Evolutionary conservation across 768 basidiomycete genomes (phyloP).

Genomic region (Mycena rebaudengoi): DNA sequence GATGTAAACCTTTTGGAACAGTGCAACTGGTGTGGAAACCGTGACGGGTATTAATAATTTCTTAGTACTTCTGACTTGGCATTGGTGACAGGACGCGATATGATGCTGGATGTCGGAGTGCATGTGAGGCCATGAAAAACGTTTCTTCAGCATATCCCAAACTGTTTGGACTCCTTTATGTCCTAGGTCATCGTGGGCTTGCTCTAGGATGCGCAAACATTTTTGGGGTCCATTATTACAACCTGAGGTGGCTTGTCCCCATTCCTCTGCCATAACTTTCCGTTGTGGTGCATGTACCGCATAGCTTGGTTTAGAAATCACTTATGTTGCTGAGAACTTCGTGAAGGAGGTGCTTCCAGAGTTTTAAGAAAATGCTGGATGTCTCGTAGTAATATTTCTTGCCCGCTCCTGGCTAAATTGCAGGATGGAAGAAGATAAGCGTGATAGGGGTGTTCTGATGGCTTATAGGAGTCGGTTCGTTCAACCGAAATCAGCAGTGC

Average conservation of each 20-base stretch:
- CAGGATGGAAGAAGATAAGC: too few relatives aligned
- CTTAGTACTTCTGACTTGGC: conserved; percentile 30
- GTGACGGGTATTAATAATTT: conserved; percentile 27
- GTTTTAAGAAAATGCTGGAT: too few relatives aligned
- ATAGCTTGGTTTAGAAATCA: too few relatives aligned
- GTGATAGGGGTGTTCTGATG: too few relatives aligned
- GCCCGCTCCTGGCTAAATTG: too few relatives aligned
- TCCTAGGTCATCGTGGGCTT: conserved; percentile 34
- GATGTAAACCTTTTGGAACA: conserved; percentile 34
- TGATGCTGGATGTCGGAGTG: conserved; percentile 29
- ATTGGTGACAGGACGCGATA: conserved; percentile 35
- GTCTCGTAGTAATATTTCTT: too few relatives aligned
- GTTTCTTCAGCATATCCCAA: conserved; percentile 7
- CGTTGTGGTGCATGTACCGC: too few relatives aligned
- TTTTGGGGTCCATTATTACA: conserved; percentile 29
- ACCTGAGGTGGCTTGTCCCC: background rate
- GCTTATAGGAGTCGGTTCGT: too few relatives aligned
- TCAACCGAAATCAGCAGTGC: too few relatives aligned
- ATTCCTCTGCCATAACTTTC: conserved; percentile 24
- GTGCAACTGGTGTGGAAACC: background rate
- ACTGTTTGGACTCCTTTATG: conserved; percentile 34
- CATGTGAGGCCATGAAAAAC: conserved; percentile 40
- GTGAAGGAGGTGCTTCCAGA: too few relatives aligned
- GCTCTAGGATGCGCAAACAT: conserved; percentile 10
- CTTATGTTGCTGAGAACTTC: too few relatives aligned